A percentile compares a stretch with the other conserved stretches of the same genome.
phyloP scores from a whole-genome alignment of 371 early-diverging fungal genomes.

The Mortierella sp. region DNA sequence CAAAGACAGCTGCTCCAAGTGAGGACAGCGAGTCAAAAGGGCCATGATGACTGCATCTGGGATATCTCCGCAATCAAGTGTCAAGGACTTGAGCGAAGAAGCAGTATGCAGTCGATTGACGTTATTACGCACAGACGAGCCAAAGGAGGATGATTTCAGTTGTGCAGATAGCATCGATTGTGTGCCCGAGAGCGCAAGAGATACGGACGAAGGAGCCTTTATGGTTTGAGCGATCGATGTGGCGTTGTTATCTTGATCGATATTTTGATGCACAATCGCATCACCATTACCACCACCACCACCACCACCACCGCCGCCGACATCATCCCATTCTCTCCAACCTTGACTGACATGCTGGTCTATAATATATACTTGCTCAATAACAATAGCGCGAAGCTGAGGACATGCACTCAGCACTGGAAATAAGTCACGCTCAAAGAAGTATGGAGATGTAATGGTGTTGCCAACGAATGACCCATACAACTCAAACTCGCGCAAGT shows the following conservation, averaged over 20 bases:
- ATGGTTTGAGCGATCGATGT: background rate
- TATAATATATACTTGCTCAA: conserved; percentile 42
- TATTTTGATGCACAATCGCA: background rate
- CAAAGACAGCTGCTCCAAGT: conserved; percentile 29
- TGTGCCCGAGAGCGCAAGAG: conserved; percentile 4
- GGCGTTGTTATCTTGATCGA: background rate
- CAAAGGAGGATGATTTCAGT: conserved; percentile 15
- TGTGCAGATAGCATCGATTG: conserved; percentile 40
- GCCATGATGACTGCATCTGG: conserved; percentile 44
- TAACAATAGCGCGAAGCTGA: conserved; percentile 21
- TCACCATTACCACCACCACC: background rate
- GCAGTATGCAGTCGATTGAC: background rate
- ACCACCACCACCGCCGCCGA: conserved; percentile 12
- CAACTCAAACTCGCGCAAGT: conserved; percentile 45
- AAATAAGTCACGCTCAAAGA: conserved; percentile 46
- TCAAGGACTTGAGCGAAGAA: conserved; percentile 37
- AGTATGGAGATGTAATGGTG: conserved; percentile 48
- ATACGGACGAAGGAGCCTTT: background rate
- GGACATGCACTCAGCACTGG: conserved; percentile 40
- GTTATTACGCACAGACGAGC: background rate
- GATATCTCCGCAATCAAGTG: conserved; percentile 49
- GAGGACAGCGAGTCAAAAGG: conserved; percentile 32
- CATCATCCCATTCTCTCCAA: background rate
- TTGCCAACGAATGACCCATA: conserved; percentile 55
- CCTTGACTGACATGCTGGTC: conserved; percentile 40